Evolutionary conservation across 257 asterid species (phyloP), one percentile per base, ranked within the genome.

Genomic region (Voacanga thouarsii): DNA sequence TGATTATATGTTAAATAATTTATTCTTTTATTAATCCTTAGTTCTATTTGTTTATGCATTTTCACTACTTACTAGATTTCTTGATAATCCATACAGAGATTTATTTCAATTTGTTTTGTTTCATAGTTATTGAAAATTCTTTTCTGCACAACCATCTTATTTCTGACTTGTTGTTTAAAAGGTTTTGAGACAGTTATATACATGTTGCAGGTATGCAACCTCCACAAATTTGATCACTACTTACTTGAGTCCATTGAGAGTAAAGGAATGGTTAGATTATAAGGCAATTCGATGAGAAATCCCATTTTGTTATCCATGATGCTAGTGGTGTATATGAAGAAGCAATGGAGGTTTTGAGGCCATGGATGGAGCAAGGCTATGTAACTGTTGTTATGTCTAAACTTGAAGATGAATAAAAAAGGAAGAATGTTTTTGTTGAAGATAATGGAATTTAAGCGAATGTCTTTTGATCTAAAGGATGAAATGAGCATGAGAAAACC

Each of bases 1-100:
- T 69, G 70, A 71, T 9, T 26, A 33, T 59, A 10, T 24, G 7
- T 55, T 15, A 24, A 64, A 18, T 8, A 67, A 67, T 6, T 37
- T 67, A 18, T 8, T 28, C 49, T 67, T 37, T 39, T 14, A 5
- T 49, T 66, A n/a, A 66, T 9, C 3, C 16, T 7, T 5, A n/a
- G 23, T 70, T 59, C 41, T 55, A 23, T 84, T 47, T 59, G 66
- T 71, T 71, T 7, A 76, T 79, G 26, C 92, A 95, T 97, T 95
- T 82, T 69, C 96, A 43, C 92, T 96, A 15, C 97, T 98, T 67
- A 98, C 96, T 71, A 98, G 98, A 83, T 95, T 95, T 78, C 98
- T 97, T 19, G 98, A 95, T 56, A 98, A 95, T 85, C 99, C 99
- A 26, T 98, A 95, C 88, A 86, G 97, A 86, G 99, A 98, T 92